Percentiles rank a stretch among this genome's conserved stretches.
Evolutionary conservation across 2,329 filamentous ascomycete genomes (phyloP).

Genomic region (Aspergillus cejpii): DNA sequence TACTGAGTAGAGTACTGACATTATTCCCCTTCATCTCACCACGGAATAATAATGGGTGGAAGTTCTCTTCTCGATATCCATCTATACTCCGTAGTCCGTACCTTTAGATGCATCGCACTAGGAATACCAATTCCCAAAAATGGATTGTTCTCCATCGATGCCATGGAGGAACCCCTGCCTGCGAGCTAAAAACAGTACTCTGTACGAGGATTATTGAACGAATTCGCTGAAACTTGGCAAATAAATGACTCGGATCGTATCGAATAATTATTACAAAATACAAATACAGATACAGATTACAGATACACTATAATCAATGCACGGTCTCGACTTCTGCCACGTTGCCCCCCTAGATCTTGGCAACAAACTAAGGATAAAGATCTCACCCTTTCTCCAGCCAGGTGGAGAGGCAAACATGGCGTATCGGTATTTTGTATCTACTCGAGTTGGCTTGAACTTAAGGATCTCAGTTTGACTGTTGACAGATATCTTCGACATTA

Average conservation of each 20-base stretch:
- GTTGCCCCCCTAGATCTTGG: conserved; percentile 24
- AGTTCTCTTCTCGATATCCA: too few relatives aligned
- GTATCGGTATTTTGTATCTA: too few relatives aligned
- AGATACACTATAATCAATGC: conserved; percentile 3
- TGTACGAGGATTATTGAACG: too few relatives aligned
- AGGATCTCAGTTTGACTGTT: too few relatives aligned
- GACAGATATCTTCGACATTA: too few relatives aligned
- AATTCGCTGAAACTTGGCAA: too few relatives aligned
- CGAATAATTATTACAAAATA: not conserved
- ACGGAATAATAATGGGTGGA: too few relatives aligned
- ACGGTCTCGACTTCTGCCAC: conserved; percentile 20
- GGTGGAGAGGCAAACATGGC: conserved; percentile 5
- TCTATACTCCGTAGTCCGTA: too few relatives aligned
- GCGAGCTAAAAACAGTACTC: not conserved
- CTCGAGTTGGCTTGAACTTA: too few relatives aligned
- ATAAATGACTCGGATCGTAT: not conserved
- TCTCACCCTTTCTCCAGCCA: conserved; percentile 17
- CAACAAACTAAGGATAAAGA: conserved; percentile 24
- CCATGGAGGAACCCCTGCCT: conserved; percentile 12
- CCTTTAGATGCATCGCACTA: too few relatives aligned
- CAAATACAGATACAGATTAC: not conserved
- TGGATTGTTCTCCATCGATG: conserved; percentile 1
- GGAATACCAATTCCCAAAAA: conserved; percentile 3
- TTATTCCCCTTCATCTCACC: too few relatives aligned
- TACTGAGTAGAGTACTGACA: too few relatives aligned